These are phyloP conservation scores for Suillus weaverae DNA, from an alignment of 768 basidiomycete species.

Conservation along the genomic window DNA sequence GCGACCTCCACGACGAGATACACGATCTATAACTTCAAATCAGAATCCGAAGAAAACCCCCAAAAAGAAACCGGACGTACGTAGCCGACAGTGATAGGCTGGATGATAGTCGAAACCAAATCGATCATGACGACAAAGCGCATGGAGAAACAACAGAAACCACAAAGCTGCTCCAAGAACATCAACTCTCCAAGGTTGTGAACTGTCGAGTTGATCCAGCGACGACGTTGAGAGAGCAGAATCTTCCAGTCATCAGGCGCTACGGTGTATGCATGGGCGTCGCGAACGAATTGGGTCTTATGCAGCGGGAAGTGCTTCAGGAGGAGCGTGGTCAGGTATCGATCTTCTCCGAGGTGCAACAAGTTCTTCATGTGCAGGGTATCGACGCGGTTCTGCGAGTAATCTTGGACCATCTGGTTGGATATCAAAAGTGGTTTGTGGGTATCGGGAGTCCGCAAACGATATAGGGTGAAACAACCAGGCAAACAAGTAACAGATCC, in stretches of 20 bases:
- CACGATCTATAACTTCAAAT: conserved; percentile 56
- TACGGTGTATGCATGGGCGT: conserved; percentile 92
- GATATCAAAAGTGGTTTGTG: conserved; percentile 94
- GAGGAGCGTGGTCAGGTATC: conserved; percentile 93
- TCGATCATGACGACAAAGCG: conserved; percentile 98
- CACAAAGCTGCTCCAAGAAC: conserved; percentile 88
- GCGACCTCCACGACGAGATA: conserved; percentile 85
- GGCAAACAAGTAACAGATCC: conserved; percentile 98
- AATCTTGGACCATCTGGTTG: conserved; percentile 87
- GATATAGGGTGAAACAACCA: conserved; percentile 98
- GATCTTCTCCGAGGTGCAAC: conserved; percentile 97
- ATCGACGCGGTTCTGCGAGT: conserved; percentile 94
- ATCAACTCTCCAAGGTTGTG: conserved; percentile 95
- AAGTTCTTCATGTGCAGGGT: conserved; percentile 99
- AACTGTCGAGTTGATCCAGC: conserved; percentile 99
- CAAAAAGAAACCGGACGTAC: conserved; percentile 47
- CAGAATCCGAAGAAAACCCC: background rate
- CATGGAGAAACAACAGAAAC: conserved; percentile 99
- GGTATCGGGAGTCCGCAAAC: conserved; percentile 90
- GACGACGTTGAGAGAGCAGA: conserved; percentile 91
- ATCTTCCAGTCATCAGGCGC: conserved; percentile 97
- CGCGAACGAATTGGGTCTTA: conserved; percentile 95
- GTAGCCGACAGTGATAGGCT: conserved; percentile 86
- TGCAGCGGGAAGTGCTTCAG: conserved; percentile 92
- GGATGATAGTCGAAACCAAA: conserved; percentile 80